These are phyloP conservation scores for Fonsecaea monophora DNA, from an alignment of 2,329 filamentous ascomycete genomes.

Conservation along the genomic window DNA sequence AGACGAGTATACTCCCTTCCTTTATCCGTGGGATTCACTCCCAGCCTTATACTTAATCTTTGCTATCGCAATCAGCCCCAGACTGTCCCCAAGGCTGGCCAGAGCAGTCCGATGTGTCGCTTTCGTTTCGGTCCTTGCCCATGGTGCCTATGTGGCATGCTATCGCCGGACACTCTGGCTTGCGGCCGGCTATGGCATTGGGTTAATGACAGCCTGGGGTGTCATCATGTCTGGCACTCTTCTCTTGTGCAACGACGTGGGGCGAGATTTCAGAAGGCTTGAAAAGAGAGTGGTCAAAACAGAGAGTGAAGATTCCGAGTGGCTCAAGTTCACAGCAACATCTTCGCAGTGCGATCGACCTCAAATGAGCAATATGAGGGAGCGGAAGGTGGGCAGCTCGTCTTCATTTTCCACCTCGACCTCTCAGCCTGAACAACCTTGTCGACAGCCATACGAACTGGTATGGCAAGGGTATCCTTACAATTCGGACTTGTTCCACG, in stretches of 20 bases:
- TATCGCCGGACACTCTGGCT: slow-evolving; percentile 55
- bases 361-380: slow-evolving; percentile 13
- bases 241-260: slow-evolving; percentile 62
- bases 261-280: slow-evolving; percentile 63
- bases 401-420: slow-evolving; percentile 16
- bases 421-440: slow-evolving; percentile 12
- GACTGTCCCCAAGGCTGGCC: slow-evolving; percentile 22
- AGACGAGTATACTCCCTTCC: slow-evolving; percentile 36
- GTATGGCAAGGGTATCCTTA: slow-evolving; percentile 45
- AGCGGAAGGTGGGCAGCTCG: slow-evolving; percentile 20
- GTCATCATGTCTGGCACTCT: slow-evolving; percentile 61
- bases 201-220: slow-evolving; percentile 61
- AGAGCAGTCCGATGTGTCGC: slow-evolving; percentile 21
- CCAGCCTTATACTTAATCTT: slow-evolving; percentile 36
- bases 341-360: background rate
- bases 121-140: slow-evolving; percentile 27
- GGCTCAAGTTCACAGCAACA: slow-evolving; percentile 10
- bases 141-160: slow-evolving; percentile 23
- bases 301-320: slow-evolving; percentile 3
- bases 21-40: slow-evolving; percentile 39
- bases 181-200: slow-evolving; percentile 62
- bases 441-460: slow-evolving; percentile 20
- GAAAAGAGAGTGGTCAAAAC: slow-evolving; percentile 48
- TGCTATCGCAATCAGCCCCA: slow-evolving; percentile 31
- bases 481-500: slow-evolving; percentile 60